These are phyloP conservation scores for Jamesozyma gamospora DNA, from an alignment of 805 yeast genomes.

Conservation along the genomic window DNA sequence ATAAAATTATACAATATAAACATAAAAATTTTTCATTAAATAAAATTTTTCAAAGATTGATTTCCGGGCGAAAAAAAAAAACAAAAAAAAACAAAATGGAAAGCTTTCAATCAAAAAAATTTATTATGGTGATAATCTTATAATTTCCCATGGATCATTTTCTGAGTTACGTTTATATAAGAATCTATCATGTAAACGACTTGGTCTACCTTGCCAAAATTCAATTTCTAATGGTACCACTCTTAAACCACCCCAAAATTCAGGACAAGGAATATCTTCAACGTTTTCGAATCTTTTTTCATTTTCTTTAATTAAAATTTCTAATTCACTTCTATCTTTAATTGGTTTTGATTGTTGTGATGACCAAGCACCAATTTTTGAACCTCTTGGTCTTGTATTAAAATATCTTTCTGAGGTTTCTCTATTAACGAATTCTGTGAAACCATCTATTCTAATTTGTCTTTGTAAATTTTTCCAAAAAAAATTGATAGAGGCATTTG, in stretches of 20 bases:
- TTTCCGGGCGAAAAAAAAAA: too few species aligned
- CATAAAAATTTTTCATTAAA: too few species aligned
- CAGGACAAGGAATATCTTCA: conserved; percentile 78
- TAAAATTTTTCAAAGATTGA: background rate
- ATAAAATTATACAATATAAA: too few species aligned
- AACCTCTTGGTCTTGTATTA: conserved; percentile 82
- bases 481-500: conserved; percentile 73
- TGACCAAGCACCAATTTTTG: conserved; percentile 94
- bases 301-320: conserved; percentile 37
- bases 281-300: conserved; percentile 49
- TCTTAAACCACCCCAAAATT: conserved; percentile 91
- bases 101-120: too few species aligned
- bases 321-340: conserved; percentile 51
- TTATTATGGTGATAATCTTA: conserved; percentile 60
- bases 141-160: conserved; percentile 48
- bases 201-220: conserved; percentile 94
- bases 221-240: conserved; percentile 84
- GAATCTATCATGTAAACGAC: conserved; percentile 84
- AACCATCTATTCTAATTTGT: conserved; percentile 89
- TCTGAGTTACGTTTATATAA: conserved; percentile 51
- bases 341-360: conserved; percentile 74
- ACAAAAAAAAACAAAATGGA: too few species aligned
- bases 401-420: conserved; percentile 73
- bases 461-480: conserved; percentile 90
- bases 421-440: conserved; percentile 58